Evolutionary conservation across 345 rosid genomes (phyloP), one percentile per base, ranked within the genome.

Genomic region (Noccaea caerulescens): DNA sequence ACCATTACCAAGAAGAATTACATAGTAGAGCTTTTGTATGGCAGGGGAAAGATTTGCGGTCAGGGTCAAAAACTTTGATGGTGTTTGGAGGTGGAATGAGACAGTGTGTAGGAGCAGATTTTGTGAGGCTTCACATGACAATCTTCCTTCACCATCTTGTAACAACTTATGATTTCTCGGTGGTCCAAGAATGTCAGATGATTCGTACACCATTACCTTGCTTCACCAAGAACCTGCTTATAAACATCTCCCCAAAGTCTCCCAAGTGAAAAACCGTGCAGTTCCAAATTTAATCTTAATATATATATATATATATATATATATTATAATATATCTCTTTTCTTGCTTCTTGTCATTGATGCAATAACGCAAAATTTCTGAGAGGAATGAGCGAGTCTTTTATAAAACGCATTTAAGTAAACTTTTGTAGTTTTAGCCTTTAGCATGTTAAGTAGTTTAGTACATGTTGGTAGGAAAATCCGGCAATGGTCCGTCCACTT

Each of bases 51-150:
- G 82, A 76, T 62, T 23, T 60, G 68, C 20, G 46, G 5, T 41
- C 53, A 2, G 77, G 79, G 3, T 76, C 82, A 2, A 81, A 77
- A 43, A 79, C 72, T 2, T 85, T 78, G 43, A 79, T 80, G 81
- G 79, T 73, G 8, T 85, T 82, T 16, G 87, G 85, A n/a, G 70
- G 76, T 3, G 87, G 87, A 7, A 68, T 13, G 0, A 83, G 89
- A 60, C 80, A 58, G 1, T 78, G 84, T 39, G 70, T 32, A 12
- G 87, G 85, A 51, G 85, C 85, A 16, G 82, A 80, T 9, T 79
- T 80, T 9, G 59, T 77, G 1, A 82, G 80, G 39, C 73, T 80
- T 43, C 79, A 78, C 16, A 45, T 71, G 37, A 52, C 84, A 1
- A 37, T 75, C 41, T 83, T 80, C 23, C 76, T 83, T 11, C 84